phyloP scores from a whole-genome alignment of 257 asterid species.

The Rauvolfia tetraphylla region DNA sequence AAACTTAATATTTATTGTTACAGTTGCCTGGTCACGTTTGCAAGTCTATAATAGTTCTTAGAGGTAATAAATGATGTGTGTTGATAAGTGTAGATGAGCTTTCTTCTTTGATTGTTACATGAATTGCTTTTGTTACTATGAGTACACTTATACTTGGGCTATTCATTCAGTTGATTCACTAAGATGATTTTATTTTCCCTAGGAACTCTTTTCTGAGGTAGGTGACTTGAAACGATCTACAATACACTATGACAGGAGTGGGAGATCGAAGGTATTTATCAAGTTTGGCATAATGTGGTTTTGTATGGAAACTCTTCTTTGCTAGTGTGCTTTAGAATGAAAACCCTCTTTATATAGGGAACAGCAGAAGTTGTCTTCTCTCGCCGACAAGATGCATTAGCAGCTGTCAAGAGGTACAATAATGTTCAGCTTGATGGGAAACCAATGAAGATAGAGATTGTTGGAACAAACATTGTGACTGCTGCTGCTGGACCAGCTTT shows the following conservation, averaged over 20 bases:
- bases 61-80: neutral
- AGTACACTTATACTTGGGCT: neutral
- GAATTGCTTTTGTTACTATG: neutral
- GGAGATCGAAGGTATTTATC: slow-evolving; percentile 84
- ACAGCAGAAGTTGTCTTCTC: slow-evolving; percentile 81
- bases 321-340: slow-evolving; percentile 27
- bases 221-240: slow-evolving; percentile 75
- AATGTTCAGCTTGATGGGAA: slow-evolving; percentile 69
- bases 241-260: slow-evolving; percentile 86
- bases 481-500: slow-evolving; percentile 31
- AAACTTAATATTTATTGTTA: neutral
- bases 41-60: neutral
- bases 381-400: slow-evolving; percentile 52
- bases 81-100: neutral
- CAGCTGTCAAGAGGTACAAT: slow-evolving; percentile 61
- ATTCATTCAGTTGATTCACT: neutral
- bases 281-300: slow-evolving; percentile 24
- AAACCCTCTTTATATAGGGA: slow-evolving; percentile 49
- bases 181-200: slow-evolving; percentile 15
- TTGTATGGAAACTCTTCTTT: slow-evolving; percentile 24
- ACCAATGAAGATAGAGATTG: slow-evolving; percentile 62
- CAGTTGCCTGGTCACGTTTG: neutral
- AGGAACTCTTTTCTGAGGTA: slow-evolving; percentile 92
- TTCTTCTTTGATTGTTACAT: neutral
- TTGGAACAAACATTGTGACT: slow-evolving; percentile 43